Evolutionary conservation across 2,329 filamentous ascomycete species (phyloP), one percentile per base, ranked within the genome.

Genomic region (Colletotrichum neosansevieriae): DNA sequence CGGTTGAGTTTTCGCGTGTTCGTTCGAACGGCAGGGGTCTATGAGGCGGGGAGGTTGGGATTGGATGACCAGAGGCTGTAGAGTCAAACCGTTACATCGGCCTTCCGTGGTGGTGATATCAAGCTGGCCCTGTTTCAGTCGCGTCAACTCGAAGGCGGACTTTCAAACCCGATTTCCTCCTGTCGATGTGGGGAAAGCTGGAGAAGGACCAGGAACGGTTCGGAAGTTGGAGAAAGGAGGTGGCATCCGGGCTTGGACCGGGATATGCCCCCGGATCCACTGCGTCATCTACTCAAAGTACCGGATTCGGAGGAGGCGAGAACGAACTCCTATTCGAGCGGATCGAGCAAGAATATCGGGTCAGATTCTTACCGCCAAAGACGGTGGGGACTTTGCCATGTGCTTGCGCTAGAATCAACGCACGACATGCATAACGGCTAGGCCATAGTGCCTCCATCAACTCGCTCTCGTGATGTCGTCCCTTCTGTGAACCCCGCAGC

Each of bases 171-270:
- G 17, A 12, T 54, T 38, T 54, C 50, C 15, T 21, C 17, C 45
- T 29, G 45, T 34, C 15, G 17, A 19, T 59, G 40, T 49, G 53
- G 65, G 49, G 63, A 67, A 63, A 57, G 24, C 50, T 63, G n/a
- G 44, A 63, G 36, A 63, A 53, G 11, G n/a, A 54, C 54, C 12
- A 29, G 62, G 36, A 53, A 47, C 21, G 44, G 62, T 40, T 61
- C 6, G 54, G 60, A 65, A 68, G 40, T 68, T 64, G 60, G 65
- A 68, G 60, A 68, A 64, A 58, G 3, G 21, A 21, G 60, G 58
- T 36, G 51, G 42, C 36, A 42, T 58, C 59, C 59, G 59, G 64
- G n/a, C 29, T 38, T 57, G n/a, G 44, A 40, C 64, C 29, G 38
- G 60, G 64, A 63, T 63, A 29, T 54, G 38, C 63, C 58, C 58